Base-by-base conservation (phyloP, 305 asterid species). In the Solanum hybrid region DNA sequence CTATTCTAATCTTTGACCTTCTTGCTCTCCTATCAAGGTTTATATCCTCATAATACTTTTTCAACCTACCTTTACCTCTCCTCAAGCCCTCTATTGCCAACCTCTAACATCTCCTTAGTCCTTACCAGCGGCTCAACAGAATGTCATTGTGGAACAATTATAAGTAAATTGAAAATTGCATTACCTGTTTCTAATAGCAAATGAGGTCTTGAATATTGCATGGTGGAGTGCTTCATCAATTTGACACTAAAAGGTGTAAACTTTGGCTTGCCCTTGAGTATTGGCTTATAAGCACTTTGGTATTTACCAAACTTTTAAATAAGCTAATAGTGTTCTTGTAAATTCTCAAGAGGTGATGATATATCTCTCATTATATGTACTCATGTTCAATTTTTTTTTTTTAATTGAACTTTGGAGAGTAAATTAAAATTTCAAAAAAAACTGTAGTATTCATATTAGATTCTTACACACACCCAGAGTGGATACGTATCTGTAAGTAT, bases 231-330 rank as follows among this genome's bases (percentile, higher is more conserved):
- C 29, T 95, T 96, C 95, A 95, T 91, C 93, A 97, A 91, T 89
- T 95, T 97, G 88, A 96, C 97, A 90, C 95, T 96, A 92, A 95
- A 96, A 87, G 98, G 98, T 29, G 96, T 98, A 90, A 96, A 94
- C 95, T 95, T 97, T 11, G 99, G 98, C 94, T 95, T 97, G 89
- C 99, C 99, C 24, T 64, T 93, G 96, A 92, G 98, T 96, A 3
- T 98, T 14, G 64, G 22, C 64, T 46, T 46, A 13, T 46, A 46
- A 46, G 8, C 64, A 46, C 64, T 46, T 46, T 46, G 64, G 51
- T 40, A 35, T 7, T 46, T 46, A 46, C 64, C 64, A 46, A 46
- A 46, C 64, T 1, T 46, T 13, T 14, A 46, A 46, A 46, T 46
- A 46, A 46, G 22, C 64, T 46, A 46, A 46, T 14, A 14, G 8